Conservation (phyloP, 441 rosid species). For the Populus hybrid region DNA sequence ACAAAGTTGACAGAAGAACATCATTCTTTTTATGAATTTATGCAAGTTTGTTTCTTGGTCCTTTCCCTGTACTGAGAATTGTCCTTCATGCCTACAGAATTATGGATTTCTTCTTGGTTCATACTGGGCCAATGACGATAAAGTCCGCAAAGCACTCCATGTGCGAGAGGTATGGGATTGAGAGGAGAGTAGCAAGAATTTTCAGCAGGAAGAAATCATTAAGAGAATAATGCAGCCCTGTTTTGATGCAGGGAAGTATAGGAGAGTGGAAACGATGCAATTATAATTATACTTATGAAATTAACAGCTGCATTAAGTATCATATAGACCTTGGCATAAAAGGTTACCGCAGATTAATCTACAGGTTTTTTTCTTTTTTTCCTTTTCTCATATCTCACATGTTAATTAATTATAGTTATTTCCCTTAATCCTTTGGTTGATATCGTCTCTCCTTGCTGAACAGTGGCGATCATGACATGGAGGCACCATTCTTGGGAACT, state of each 20-base stretch:
- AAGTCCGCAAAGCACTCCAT: slow-evolving; percentile 53
- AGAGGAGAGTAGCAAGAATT: not conserved
- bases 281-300: slow-evolving; percentile 28
- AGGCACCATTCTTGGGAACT: slow-evolving; percentile 51
- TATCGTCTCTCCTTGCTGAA: not conserved
- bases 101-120: slow-evolving; percentile 37
- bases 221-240: not conserved
- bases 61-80: not conserved
- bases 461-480: slow-evolving; percentile 77
- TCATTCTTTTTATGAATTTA: not conserved
- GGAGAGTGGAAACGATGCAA: slow-evolving; percentile 57
- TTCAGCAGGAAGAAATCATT: not conserved
- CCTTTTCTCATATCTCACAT: too few species aligned
- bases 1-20: not conserved
- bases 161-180: slow-evolving; percentile 37
- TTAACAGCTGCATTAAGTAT: slow-evolving; percentile 30
- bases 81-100: slow-evolving; percentile 24
- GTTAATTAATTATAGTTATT: too few species aligned
- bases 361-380: slow-evolving; percentile 36
- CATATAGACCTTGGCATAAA: slow-evolving; percentile 43
- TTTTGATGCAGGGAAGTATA: slow-evolving; percentile 29
- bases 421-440: not conserved
- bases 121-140: slow-evolving; percentile 54
- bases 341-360: slow-evolving; percentile 60
- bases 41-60: not conserved